Evolutionary conservation across 1,284 basidiomycete genomes (phyloP).

Genomic region (Sanghuangporus sanghuang): DNA sequence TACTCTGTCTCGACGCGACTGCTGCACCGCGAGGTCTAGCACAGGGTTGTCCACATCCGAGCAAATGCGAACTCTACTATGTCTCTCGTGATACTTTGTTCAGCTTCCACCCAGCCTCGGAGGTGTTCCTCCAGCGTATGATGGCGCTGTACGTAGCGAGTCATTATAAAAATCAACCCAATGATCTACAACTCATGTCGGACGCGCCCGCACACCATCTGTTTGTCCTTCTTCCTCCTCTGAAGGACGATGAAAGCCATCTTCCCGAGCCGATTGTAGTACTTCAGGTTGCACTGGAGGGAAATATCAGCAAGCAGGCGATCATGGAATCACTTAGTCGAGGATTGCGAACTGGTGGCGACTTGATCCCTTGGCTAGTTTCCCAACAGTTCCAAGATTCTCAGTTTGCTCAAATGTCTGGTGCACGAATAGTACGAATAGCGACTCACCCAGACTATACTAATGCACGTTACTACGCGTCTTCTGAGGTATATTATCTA

Average conservation of each 20-base stretch:
- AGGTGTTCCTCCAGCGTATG: slow-evolving; percentile 96
- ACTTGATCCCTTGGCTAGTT: slow-evolving; percentile 98
- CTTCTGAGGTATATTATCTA: slow-evolving; percentile 11
- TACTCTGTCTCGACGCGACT: slow-evolving; percentile 94
- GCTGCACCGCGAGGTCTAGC: slow-evolving; percentile 55
- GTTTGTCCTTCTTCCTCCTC: slow-evolving; percentile 91
- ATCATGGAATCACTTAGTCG: slow-evolving; percentile 84
- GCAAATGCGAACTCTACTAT: slow-evolving; percentile 91
- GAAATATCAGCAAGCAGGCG: slow-evolving; percentile 82
- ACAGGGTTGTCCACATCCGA: slow-evolving; percentile 90
- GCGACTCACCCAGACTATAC: slow-evolving; percentile 98
- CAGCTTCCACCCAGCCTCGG: slow-evolving; percentile 94
- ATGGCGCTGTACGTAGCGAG: slow-evolving; percentile 97
- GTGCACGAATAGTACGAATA: slow-evolving; percentile 89
- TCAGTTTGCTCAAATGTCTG: slow-evolving; percentile 89
- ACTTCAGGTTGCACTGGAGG: slow-evolving; percentile 93
- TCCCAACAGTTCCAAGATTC: slow-evolving; percentile 97
- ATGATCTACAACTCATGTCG: slow-evolving; percentile 94
- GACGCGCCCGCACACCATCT: slow-evolving; percentile 97
- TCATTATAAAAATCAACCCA: slow-evolving; percentile 99
- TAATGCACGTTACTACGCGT: slow-evolving; percentile 46
- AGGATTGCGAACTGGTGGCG: slow-evolving; percentile 83
- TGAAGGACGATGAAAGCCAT: slow-evolving; percentile 80
- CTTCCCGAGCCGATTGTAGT: slow-evolving; percentile 94
- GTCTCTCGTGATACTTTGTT: slow-evolving; percentile 97